Evolutionary conservation across 2,329 filamentous ascomycete genomes (phyloP), one percentile per base, ranked within the genome.

Genomic region (Fusarium euwallaceae): DNA sequence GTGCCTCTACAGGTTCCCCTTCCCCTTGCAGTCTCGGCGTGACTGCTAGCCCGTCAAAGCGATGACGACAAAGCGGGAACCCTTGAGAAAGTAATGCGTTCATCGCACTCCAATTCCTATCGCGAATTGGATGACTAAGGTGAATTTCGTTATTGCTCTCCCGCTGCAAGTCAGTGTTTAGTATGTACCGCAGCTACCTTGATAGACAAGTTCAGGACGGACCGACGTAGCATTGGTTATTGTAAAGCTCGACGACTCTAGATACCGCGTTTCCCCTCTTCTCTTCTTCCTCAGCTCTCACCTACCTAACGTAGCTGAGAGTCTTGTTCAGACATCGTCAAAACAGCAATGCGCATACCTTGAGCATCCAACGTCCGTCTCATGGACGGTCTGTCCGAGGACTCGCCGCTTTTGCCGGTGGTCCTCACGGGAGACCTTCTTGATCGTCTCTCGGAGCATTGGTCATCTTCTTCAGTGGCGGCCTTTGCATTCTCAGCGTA

Each of bases 371-470:
- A 11, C 45, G 41, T 17, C 41, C 34, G 36, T 66, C 61, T 65
- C 63, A 81, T 81, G 80, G 78, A 82, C 71, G 67, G 75, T 22
- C 61, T 80, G 66, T 71, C 70, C n/a, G 71, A 76, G 59, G 73
- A 73, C 39, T 79, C 77, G 67, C 70, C 74, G 59, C 78, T 76
- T 73, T 61, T 69, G 37, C 59, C 62, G 29, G 67, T 74, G 36
- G 37, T 79, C 24, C 64, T 77, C 27, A 20, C 65, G 32, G 67
- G 72, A 53, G 79, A 80, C 62, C 66, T 67, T 32, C 34, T 76
- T 22, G 77, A 76, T 36, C 67, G 71, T n/a, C 20, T 73, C 5
- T 6, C 27, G 12, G 58, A 37, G 43, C 41, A 45, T 17, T 64
- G 66, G 43, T n/a, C 20, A 36, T 17, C 29, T 10, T 60, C 29